Percentiles rank a stretch among this genome's conserved stretches.
phyloP scores from a whole-genome alignment of 768 basidiomycete genomes.

The Russula sp. region DNA sequence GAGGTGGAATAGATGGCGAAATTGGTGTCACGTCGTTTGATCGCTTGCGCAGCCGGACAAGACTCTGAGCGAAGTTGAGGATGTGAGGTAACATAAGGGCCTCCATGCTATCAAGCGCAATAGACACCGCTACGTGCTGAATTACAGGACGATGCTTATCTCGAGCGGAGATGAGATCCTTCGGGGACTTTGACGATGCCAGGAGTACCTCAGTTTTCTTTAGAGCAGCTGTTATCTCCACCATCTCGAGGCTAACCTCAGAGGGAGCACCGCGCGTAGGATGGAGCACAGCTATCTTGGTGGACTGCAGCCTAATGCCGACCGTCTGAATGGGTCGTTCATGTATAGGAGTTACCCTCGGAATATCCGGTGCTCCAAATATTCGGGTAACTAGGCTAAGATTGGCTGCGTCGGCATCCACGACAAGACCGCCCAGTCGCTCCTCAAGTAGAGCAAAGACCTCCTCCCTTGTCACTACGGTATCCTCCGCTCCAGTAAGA shows the following conservation, averaged over 20 bases:
- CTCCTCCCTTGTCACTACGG: conserved; percentile 16
- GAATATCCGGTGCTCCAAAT: conserved; percentile 3
- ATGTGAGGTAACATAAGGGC: conserved; percentile 23
- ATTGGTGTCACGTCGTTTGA: not conserved
- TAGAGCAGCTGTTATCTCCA: conserved; percentile 5
- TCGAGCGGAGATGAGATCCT: conserved; percentile 8
- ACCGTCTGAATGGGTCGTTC: not conserved
- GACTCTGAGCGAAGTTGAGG: conserved; percentile 19
- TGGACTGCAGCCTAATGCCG: conserved; percentile 3
- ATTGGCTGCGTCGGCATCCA: conserved; percentile 14
- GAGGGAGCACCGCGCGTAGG: conserved; percentile 17
- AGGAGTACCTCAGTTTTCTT: conserved; percentile 13
- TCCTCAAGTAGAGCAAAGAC: conserved; percentile 15
- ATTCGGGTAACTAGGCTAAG: conserved; percentile 22
- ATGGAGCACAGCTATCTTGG: conserved; percentile 15
- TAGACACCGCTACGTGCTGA: conserved; percentile 17
- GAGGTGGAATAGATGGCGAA: not conserved
- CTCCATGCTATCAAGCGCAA: conserved; percentile 15
- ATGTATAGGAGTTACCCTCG: not conserved
- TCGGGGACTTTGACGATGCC: conserved; percentile 14
- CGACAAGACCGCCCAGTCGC: conserved; percentile 14
- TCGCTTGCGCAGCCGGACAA: conserved; percentile 14
- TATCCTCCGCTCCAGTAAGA: conserved; percentile 22
- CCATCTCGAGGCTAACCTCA: conserved; percentile 1
- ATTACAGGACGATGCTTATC: conserved; percentile 16